phyloP scores from a whole-genome alignment of 352 stramenopile genomes.

The Plasmopara muralis region DNA sequence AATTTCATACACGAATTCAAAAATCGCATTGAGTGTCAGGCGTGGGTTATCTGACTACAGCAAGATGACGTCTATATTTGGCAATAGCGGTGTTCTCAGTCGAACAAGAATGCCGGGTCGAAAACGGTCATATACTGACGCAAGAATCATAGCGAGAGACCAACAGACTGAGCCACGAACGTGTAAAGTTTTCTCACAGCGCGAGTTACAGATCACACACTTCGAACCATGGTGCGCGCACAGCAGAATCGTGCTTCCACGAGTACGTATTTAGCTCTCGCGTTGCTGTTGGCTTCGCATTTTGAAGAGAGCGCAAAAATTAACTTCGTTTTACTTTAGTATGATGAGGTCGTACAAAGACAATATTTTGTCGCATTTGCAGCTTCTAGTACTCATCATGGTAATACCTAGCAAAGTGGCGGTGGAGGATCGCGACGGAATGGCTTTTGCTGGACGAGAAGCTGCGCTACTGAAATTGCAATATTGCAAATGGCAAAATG shows the following conservation, averaged over 20 bases:
- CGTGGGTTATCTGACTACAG: constrained; percentile 12
- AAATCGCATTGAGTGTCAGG: constrained; percentile 32
- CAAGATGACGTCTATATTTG: constrained; percentile 24
- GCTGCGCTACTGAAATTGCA: not conserved
- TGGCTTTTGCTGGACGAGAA: too few species aligned
- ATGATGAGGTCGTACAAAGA: too few species aligned
- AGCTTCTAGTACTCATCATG: constrained; percentile 13
- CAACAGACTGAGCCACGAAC: constrained; percentile 21
- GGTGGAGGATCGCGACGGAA: too few species aligned
- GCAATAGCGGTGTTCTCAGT: constrained; percentile 8
- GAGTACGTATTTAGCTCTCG: constrained; percentile 45
- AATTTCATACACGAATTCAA: constrained; percentile 37
- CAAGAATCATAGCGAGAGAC: constrained; percentile 37
- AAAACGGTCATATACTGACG: constrained; percentile 52
- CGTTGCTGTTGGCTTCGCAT: constrained; percentile 46
- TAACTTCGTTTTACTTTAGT: constrained; percentile 10
- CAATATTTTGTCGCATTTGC: constrained; percentile 2
- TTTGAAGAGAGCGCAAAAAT: constrained; percentile 32
- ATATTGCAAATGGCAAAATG: constrained; percentile 28
- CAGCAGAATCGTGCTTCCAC: constrained; percentile 28
- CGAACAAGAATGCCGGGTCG: constrained; percentile 28
- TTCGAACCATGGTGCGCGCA: constrained; percentile 32
- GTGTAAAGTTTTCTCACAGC: constrained; percentile 33
- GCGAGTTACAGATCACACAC: constrained; percentile 46
- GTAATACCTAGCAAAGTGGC: constrained; percentile 8